Evolutionary conservation across 768 basidiomycete species (phyloP), one percentile per base, ranked within the genome.

Genomic region (Boletus subcaerulescens): DNA sequence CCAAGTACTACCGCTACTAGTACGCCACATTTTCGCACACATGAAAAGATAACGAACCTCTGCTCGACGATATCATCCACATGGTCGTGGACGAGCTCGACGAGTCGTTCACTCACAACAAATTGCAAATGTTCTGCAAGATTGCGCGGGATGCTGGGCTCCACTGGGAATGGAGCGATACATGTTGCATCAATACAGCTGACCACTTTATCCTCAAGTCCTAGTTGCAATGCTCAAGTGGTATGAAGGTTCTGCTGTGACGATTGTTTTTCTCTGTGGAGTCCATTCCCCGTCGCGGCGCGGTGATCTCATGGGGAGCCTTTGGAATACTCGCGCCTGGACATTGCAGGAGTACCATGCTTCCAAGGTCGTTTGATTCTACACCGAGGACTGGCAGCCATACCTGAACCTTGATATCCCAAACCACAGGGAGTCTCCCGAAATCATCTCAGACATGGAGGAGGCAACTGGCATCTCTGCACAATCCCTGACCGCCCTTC

Each of bases 261-360:
- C 48, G 10, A 31, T 49, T 13, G 38, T 49, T 12, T 40, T 49
- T 10, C 39, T 49, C 17, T 39, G 36, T 40, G 48, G 48, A n/a
- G 39, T 49, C 24, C 38, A 40, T 13, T 49, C 48, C 13, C 48
- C 48, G 15, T 31, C 39, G 9, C 26, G 14, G 29, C 48, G 18
- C 1, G 39, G 48, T 20, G 48, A 50, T 22, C 48, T 50, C 13
- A 17, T 22, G 48, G 4, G 31, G n/a, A 50, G 48, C n/a, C 41
- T 41, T 11, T 50, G 48, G 48, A 50, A 50, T 5, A 31, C 48
- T 32, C 39, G 48, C 9, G 48, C n/a, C 14, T 48, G 46, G 46
- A 48, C 46, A 11, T 17, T 59, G 1, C 57, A 61, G n/a, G 60
- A 61, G 45, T 61, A 61, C 14, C 50, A 54, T 3, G 59, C 59